Conservation (phyloP, 148 eudicot species). For the Nepenthes mirabilis region DNA sequence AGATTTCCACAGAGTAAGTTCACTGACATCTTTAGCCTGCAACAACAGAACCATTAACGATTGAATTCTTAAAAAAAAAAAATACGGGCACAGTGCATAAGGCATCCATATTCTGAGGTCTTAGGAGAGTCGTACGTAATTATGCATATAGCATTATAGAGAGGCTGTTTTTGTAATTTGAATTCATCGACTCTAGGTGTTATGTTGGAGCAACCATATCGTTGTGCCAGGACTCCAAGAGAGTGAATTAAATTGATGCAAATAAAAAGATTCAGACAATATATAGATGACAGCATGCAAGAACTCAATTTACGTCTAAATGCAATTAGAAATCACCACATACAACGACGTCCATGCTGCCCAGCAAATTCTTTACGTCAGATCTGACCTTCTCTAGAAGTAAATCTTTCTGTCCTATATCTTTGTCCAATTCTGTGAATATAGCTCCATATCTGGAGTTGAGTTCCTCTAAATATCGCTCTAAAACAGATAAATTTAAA, state of each 20-base stretch:
- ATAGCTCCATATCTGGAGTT: slow-evolving; percentile 62
- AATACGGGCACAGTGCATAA: background rate
- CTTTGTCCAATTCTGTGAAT: slow-evolving; percentile 63
- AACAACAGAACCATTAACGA: slow-evolving; percentile 4
- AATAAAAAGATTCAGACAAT: background rate
- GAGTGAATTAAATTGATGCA: background rate
- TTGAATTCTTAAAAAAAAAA: background rate
- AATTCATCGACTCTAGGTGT: no score
- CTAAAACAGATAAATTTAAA: slow-evolving; percentile 74
- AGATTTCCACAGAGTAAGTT: slow-evolving; percentile 79
- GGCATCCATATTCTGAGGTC: background rate
- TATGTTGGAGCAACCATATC: no score
- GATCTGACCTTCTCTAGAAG: slow-evolving; percentile 46
- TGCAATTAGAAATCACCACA: slow-evolving; percentile 13
- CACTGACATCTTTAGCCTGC: slow-evolving; percentile 72
- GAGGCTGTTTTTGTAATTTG: no score
- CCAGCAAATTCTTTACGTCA: slow-evolving; percentile 40
- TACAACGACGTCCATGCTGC: slow-evolving; percentile 68
- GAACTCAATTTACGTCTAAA: background rate
- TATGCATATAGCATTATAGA: no score
- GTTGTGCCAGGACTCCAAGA: no score
- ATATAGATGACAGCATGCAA: slow-evolving; percentile 1
- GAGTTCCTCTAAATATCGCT: slow-evolving; percentile 76
- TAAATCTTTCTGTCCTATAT: slow-evolving; percentile 49
- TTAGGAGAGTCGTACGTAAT: background rate